These are phyloP conservation scores for Seminavis robusta DNA, from an alignment of 108 stramenopile genomes.

Conservation along the genomic window DNA sequence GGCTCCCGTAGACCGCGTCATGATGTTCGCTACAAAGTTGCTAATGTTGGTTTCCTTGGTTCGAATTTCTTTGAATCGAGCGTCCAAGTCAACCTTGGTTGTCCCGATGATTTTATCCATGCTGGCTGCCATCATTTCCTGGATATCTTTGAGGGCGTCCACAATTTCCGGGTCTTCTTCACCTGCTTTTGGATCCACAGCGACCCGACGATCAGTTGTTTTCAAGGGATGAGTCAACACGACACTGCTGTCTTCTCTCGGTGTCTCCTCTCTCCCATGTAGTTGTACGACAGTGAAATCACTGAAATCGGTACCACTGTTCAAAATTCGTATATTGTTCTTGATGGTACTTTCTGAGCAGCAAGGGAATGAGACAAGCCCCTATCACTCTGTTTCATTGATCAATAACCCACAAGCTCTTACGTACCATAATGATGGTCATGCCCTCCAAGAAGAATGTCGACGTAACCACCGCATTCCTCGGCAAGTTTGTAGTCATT, in stretches of 20 bases:
- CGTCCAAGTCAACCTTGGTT: slow-evolving; percentile 37
- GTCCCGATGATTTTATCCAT: slow-evolving; percentile 38
- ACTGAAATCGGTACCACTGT: slow-evolving; percentile 53
- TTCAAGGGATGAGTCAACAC: not conserved
- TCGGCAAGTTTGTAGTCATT: slow-evolving; percentile 40
- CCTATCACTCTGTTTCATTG: too few species aligned
- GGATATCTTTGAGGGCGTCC: slow-evolving; percentile 4
- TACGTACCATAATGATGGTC: slow-evolving; percentile 60
- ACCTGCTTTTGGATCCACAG: not conserved
- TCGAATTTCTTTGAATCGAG: slow-evolving; percentile 28
- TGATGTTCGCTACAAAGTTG: slow-evolving; percentile 43
- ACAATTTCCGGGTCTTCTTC: slow-evolving; percentile 1
- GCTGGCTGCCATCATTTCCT: slow-evolving; percentile 12
- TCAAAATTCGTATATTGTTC: slow-evolving; percentile 33
- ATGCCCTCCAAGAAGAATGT: slow-evolving; percentile 52
- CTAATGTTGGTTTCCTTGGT: slow-evolving; percentile 45
- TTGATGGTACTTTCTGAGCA: slow-evolving; percentile 22
- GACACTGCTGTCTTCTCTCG: not conserved
- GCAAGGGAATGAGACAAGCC: too few species aligned
- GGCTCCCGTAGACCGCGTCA: slow-evolving; percentile 25
- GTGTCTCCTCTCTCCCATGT: slow-evolving; percentile 10
- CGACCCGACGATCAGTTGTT: not conserved
- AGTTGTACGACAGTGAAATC: slow-evolving; percentile 22
- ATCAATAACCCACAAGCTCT: too few species aligned
- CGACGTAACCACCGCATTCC: slow-evolving; percentile 24